Evolutionary conservation across 2,329 filamentous ascomycete genomes (phyloP), one percentile per base, ranked within the genome.

Genomic region (Xylaria sp.): DNA sequence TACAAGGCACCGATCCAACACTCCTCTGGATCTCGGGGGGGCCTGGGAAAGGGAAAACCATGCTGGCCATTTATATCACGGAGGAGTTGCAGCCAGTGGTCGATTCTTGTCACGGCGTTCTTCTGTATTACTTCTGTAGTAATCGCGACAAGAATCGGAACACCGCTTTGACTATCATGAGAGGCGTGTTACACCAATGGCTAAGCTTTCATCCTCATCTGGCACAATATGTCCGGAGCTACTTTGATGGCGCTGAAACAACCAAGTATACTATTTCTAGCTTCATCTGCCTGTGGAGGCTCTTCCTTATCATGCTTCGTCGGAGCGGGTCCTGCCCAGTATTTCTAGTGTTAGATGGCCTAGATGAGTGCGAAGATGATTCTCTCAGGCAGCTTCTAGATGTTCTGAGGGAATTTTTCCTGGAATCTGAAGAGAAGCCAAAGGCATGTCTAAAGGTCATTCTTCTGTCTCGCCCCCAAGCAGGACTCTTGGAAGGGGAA

Each of bases 1-100:
- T 66, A 37, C 1, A 13, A 23, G 18, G 7, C 23, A 23, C 37
- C 20, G 15, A 54, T 46, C 63, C 2, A 13, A 32, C 63, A 54
- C 23, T 66, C 25, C 63, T 59, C 63, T 66, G 63, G 63, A 66
- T 66, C 63, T 66, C 63, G 2, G 63, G 63, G 1, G 56, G 63
- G 6, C 63, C 63, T 54, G 63, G 63, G 25, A 66, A 66, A 60
- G 64, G 64, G 3, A 62, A 66, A 44, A 66, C 64, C 0, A 66
- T 66, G 41, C 57, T 66, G 25, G 56, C 64, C 5, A 66, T 66
- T 1, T 66, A 61, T 62, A 15, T 62, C 2, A 66, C 64, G 4
- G 57, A 66, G n/a, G 48, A 37, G 8, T 46, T 66, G 23, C 64
- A 66, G 5, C 64, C 56, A 39, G 48, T 39, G 9, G 39, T 66